Base-by-base conservation (phyloP, 2,329 filamentous ascomycete genomes). In the Alternaria triticimaculans region DNA sequence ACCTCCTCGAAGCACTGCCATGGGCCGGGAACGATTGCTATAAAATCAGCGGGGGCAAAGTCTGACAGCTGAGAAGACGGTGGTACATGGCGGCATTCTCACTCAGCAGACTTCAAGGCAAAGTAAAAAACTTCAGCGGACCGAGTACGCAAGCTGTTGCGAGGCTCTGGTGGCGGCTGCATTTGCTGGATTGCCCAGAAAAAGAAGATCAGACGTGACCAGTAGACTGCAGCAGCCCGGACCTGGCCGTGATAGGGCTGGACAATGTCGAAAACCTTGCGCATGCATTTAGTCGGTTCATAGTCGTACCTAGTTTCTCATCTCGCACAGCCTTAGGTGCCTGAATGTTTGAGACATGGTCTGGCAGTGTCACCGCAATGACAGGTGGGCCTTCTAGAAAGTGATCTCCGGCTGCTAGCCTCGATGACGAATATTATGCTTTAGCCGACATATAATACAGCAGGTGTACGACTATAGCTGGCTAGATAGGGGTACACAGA, bases 351-450 rank as follows among this genome's bases (percentile, higher is more conserved):
- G 54, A 48, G 46, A 58, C 46, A 49, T 55, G 43, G 50, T 41
- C 43, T 41, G 20, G 28, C 50, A 48, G 49, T 59, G 37, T 59
- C 37, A 54, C 25, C 49, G 49, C 57, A 37, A 64, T 59, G 55
- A 48, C 53, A 44, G 56, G 63, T 64, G 58, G 60, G 46, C 56
- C 61, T 68, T 61, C 64, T 63, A 64, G 63, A 66, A 62, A 64
- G 51, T 58, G 61, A 56, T 55, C 48, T 58, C 41, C 55, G 48
- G 55, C 48, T 59, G 58, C 67, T 70, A 70, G 66, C 58, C 59
- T 60, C 61, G 69, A 76, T 75, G 72, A 73, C 72, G 72, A 72
- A 58, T 63, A 37, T 59, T 70, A 68, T 69, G 59, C 55, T 68
- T 46, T 63, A 57, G 60, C 70, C 68, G 67, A 62, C 58, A 70